phyloP scores from a whole-genome alignment of 2,329 filamentous ascomycete genomes.

The Uncinocarpus reesii region DNA sequence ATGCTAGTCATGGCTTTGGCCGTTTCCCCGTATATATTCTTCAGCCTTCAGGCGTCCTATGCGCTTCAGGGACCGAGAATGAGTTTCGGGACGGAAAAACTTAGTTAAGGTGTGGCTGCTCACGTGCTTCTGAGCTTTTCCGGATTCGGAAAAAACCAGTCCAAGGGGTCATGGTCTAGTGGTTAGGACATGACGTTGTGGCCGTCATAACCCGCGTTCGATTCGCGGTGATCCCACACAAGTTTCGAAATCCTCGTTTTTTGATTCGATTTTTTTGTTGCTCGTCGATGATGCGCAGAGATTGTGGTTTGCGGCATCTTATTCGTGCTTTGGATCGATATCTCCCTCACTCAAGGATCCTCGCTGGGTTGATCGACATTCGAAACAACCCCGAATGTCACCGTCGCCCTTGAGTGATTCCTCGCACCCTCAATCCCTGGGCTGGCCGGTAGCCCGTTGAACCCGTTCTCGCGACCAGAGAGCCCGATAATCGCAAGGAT shows the following conservation, averaged over 20 bases:
- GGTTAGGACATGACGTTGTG: conserved; percentile 13
- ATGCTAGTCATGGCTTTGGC: too few relatives aligned
- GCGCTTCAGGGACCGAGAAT: neutral
- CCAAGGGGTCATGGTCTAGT: conserved; percentile 12
- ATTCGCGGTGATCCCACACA: conserved; percentile 11
- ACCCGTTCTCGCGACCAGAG: too few relatives aligned
- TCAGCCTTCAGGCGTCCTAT: too few relatives aligned
- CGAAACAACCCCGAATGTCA: neutral
- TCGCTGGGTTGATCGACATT: neutral
- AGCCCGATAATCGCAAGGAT: too few relatives aligned
- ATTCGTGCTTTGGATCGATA: too few relatives aligned
- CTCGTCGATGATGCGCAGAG: neutral
- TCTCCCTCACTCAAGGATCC: neutral
- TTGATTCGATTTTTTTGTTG: neutral
- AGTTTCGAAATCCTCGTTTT: neutral
- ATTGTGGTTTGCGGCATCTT: neutral
- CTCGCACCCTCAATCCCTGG: neutral
- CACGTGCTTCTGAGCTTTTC: conserved; percentile 1
- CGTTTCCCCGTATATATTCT: too few relatives aligned
- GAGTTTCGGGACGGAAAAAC: neutral
- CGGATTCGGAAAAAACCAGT: neutral
- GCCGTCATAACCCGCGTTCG: conserved; percentile 14
- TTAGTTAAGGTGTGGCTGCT: neutral
- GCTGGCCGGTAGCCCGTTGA: neutral
- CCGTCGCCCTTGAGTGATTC: neutral